Evolutionary conservation across 129 eudicot genomes (phyloP).

Genomic region (Deinandra increscens): DNA sequence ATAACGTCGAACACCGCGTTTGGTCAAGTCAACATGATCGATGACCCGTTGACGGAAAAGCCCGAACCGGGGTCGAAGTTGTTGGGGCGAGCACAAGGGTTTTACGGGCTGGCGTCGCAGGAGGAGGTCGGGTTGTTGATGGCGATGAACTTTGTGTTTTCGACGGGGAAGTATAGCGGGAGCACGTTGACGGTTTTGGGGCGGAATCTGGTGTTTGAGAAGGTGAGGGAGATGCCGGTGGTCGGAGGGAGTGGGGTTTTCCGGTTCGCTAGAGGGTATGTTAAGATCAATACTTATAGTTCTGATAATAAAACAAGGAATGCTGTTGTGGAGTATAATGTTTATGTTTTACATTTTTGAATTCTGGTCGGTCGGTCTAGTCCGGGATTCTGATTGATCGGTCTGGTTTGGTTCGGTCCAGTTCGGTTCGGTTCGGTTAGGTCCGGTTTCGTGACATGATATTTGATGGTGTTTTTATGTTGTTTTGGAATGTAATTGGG

Average conservation of each 20-base stretch:
- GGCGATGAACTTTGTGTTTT: conserved; percentile 62
- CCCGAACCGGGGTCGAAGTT: conserved; percentile 47
- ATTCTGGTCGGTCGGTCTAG: too few species aligned
- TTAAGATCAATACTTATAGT: conserved; percentile 47
- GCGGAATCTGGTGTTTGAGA: conserved; percentile 46
- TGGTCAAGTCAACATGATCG: conserved; percentile 56
- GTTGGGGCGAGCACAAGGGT: conserved; percentile 67
- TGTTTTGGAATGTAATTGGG: too few species aligned
- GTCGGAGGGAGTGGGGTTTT: conserved; percentile 72
- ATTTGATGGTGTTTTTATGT: too few species aligned
- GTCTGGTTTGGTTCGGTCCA: too few species aligned
- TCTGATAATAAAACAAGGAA: conserved; percentile 46
- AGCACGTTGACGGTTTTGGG: conserved; percentile 59
- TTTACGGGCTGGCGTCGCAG: conserved; percentile 53
- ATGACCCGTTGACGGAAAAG: conserved; percentile 48
- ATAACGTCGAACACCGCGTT: conserved; percentile 31
- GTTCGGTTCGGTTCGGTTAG: too few species aligned
- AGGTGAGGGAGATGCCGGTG: conserved; percentile 77
- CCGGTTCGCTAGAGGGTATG: conserved; percentile 70
- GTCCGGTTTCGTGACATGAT: too few species aligned
- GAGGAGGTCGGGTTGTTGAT: conserved; percentile 51
- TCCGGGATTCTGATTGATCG: too few species aligned
- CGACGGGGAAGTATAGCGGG: conserved; percentile 60
- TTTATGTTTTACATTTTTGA: too few species aligned
- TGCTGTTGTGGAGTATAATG: conserved; percentile 68